Conservation (phyloP, 306 rosid species). For the Quercus gilva region DNA sequence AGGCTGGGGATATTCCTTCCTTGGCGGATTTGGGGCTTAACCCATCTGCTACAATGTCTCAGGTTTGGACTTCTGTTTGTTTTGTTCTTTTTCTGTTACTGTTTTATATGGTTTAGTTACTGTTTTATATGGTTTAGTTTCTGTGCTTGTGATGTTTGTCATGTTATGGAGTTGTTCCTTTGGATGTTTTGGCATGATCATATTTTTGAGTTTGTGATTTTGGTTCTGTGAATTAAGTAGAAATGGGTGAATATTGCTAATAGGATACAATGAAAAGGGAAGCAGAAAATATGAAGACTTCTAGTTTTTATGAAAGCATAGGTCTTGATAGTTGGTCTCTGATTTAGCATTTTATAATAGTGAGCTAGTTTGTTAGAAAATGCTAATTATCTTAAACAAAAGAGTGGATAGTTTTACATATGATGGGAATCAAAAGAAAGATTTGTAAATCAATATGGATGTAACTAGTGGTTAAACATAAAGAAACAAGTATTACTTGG, state of each 20-base stretch:
- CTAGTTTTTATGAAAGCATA: background rate
- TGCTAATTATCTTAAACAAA: background rate
- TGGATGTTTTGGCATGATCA: background rate
- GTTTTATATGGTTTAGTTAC: background rate
- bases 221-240: background rate
- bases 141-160: background rate
- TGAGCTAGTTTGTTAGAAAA: background rate
- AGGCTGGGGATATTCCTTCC: constrained; percentile 85
- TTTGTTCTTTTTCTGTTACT: background rate
- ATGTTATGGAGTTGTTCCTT: background rate
- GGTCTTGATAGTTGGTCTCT: background rate
- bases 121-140: background rate
- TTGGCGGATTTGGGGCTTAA: constrained; percentile 78
- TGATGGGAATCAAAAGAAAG: background rate
- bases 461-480: background rate
- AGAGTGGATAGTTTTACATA: background rate
- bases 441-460: background rate
- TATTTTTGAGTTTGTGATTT: background rate
- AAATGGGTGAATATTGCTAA: too few species aligned
- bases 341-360: background rate
- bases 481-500: background rate
- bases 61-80: constrained; percentile 40
- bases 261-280: background rate
- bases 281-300: background rate
- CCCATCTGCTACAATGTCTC: constrained; percentile 63